Percentiles rank a stretch among this genome's conserved stretches.
These are phyloP conservation scores for Fusarium chaquense DNA, from an alignment of 2,329 filamentous ascomycete genomes.

Conservation along the genomic window DNA sequence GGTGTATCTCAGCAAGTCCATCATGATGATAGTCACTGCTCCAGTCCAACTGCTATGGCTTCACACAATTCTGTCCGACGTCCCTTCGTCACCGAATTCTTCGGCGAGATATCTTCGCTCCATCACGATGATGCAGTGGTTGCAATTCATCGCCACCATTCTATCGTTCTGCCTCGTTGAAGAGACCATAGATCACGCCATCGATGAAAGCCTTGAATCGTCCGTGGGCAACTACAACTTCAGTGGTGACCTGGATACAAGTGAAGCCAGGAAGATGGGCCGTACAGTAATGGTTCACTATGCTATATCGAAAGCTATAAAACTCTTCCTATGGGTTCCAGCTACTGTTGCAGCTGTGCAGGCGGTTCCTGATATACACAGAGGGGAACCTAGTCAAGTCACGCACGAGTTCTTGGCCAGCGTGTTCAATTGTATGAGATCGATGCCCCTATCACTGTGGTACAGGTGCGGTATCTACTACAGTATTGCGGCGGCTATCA, in stretches of 20 bases:
- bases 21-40: rapidly evolving
- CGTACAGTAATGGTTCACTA: rapidly evolving
- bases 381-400: background rate
- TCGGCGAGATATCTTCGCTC: background rate
- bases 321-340: background rate
- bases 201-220: background rate
- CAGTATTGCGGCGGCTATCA: background rate
- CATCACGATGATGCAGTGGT: background rate
- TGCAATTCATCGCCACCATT: background rate
- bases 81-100: rapidly evolving
- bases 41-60: constrained; percentile 1
- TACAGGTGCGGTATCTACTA: background rate
- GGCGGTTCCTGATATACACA: background rate
- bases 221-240: background rate
- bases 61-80: background rate
- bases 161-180: background rate
- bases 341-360: background rate
- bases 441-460: constrained; percentile 2
- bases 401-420: background rate
- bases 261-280: rapidly evolving
- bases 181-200: background rate
- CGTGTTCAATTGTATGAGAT: background rate
- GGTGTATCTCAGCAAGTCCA: rapidly evolving
- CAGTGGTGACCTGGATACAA: background rate
- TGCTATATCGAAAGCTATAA: background rate